Base-by-base conservation (phyloP, 768 basidiomycete species). In the Pisolithus tinctorius region DNA sequence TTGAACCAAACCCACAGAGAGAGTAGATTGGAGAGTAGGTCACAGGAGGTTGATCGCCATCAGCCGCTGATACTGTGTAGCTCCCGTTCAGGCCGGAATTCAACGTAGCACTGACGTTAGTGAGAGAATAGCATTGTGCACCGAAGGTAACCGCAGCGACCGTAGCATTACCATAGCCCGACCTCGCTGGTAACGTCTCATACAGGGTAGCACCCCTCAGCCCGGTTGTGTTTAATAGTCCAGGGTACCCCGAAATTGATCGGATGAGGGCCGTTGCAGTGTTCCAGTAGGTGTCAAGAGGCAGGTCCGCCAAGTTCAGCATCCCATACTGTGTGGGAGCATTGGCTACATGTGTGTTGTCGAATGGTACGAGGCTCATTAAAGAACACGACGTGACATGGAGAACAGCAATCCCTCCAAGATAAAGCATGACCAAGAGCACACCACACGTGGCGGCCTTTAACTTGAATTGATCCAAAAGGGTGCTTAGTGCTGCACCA, bases 11-110 rank as follows among this genome's bases (percentile, higher is more conserved):
- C 27, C 27, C 7, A 29, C 27, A 29, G 27, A 29, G 7, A 7
- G 5, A 56, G 52, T 27, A 46, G 36, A 23, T 16, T 52, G 10
- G 54, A 45, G 46, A 51, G 54, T 27, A 52, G 5, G 30, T 45
- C 46, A 20, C 11, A 38, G n/a, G 37, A 14, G 37, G n/a, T 17
- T 38, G 49, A n/a, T 36, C 43, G 31, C 41, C 31, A n/a, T 54
- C 29, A 9, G 49, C 48, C 6, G 55, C 34, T 17, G 51, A 31
- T 13, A 58, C 25, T 17, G 17, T 37, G 26, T 43, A 43, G 17
- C 29, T 50, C 25, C 40, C 31, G 17, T 50, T 36, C 20, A 31
- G 29, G 9, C 16, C n/a, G 5, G 17, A 17, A 16, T 29, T 20
- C 20, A 20, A 20, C 20, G n/a, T n/a, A 31, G 27, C 26, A 52